Evolutionary conservation across 23 red algal genomes (phyloP).

Genomic region (Rhodosorus marinus): DNA sequence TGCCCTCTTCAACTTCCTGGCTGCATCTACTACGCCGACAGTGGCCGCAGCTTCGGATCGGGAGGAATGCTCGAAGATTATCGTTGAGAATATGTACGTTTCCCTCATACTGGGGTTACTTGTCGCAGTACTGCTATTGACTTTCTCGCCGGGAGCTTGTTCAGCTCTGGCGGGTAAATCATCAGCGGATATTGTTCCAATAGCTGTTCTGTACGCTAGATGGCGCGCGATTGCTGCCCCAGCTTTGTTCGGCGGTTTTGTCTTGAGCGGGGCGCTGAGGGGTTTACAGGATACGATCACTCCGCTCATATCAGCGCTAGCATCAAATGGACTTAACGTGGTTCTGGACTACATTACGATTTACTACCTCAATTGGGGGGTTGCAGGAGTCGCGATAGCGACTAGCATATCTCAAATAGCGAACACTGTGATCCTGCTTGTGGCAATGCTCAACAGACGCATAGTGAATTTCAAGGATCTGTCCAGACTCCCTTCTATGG

Average conservation of each 20-base stretch:
- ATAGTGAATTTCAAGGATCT: not conserved
- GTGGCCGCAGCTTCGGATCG: not conserved
- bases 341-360: not conserved
- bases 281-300: not conserved
- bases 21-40: not conserved
- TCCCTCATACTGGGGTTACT: slow-evolving; percentile 1
- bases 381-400: not conserved
- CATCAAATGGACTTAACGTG: not conserved
- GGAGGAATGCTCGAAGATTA: not conserved
- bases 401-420: not conserved
- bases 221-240: not conserved
- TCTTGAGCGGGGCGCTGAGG: not conserved
- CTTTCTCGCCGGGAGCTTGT: not conserved
- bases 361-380: not conserved
- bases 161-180: slow-evolving; percentile 17
- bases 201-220: not conserved
- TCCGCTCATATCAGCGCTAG: not conserved
- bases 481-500: not conserved
- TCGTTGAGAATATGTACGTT: not conserved
- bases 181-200: slow-evolving; percentile 1
- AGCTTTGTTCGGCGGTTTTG: not conserved
- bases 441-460: not conserved
- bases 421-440: not conserved
- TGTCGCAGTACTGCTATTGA: not conserved
- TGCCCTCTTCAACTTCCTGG: slow-evolving; percentile 52